Percentiles rank a stretch among this genome's conserved stretches.
Evolutionary conservation across 2,329 filamentous ascomycete genomes (phyloP).

Genomic region (Aspergillus sp.): DNA sequence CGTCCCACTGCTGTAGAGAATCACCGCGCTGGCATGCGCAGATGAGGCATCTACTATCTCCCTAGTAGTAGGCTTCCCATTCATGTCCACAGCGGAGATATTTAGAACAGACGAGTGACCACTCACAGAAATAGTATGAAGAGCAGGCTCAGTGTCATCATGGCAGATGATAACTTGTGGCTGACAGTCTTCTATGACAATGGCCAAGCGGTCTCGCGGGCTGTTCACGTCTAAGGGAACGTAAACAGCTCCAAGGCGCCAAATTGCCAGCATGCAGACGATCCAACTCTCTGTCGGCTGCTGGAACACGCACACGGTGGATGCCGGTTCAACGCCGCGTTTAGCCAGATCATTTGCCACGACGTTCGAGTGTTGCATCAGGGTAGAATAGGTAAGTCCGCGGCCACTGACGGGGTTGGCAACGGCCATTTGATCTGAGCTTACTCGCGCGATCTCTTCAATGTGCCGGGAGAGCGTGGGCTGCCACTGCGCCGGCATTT

Average conservation of each 20-base stretch:
- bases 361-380: too few relatives aligned
- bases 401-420: too few relatives aligned
- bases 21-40: not conserved
- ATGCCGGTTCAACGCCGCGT: not conserved
- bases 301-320: not conserved
- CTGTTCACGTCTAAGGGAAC: conserved; percentile 1
- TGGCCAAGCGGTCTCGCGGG: not conserved
- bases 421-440: too few relatives aligned
- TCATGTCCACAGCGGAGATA: too few relatives aligned
- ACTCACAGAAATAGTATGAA: not conserved
- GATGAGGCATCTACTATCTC: not conserved
- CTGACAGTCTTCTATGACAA: not conserved
- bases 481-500: too few relatives aligned
- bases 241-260: conserved; percentile 1
- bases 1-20: conserved; percentile 35
- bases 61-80: too few relatives aligned
- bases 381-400: too few relatives aligned
- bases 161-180: not conserved
- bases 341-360: too few relatives aligned
- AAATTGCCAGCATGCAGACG: conserved; percentile 4
- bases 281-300: not conserved
- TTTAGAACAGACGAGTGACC: too few relatives aligned
- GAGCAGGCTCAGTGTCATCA: not conserved
- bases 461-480: too few relatives aligned
- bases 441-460: too few relatives aligned